Base-by-base conservation (phyloP, 768 basidiomycete genomes). In the Amyloporia xantha region DNA sequence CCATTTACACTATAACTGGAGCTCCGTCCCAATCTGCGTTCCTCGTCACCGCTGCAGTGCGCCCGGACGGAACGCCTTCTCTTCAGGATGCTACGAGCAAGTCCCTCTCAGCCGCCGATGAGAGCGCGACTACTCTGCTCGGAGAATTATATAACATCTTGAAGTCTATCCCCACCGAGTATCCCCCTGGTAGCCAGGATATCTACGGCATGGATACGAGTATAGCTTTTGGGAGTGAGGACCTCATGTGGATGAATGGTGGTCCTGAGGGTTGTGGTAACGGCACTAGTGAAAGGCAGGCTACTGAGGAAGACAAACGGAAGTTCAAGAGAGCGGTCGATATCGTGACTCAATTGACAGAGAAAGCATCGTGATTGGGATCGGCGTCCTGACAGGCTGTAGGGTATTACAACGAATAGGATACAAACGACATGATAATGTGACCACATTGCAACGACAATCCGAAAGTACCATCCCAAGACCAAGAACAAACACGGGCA, bases 171-270 rank as follows among this genome's bases (percentile, higher is more conserved):
- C 85, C 84, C 2, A 75, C 67, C 1, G 79, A 80, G 59, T 41
- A 56, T 1, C 77, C 80, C 24, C 74, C 75, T 0, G 83, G 82
- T 1, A 78, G 76, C 39, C 68, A 84, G 62, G 86, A 91, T 59
- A 81, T 89, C 46, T 91, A 91, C 54, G 82, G 81, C 1, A 53
- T 79, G 54, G 72, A 86, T 61, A 82, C 73, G 7, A 79, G 81
- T 62, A 86, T 88, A 52, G 67, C 74, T 5, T 83, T 77, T 68
- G 71, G 66, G 5, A 77, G 75, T 54, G 73, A 77, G 0, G 76
- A 79, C 54, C 61, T 86, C 15, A 54, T 70, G 62, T 87, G 85
- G 85, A 60, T 48, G 36, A 84, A 83, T 59, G 78, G 77, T 2
- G 79, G 77, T 0, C 80, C 82, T 0, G 63, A 72, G 50, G 85